Evolutionary conservation across 345 rosid genomes (phyloP).

Genomic region (Gossypium raimondii): DNA sequence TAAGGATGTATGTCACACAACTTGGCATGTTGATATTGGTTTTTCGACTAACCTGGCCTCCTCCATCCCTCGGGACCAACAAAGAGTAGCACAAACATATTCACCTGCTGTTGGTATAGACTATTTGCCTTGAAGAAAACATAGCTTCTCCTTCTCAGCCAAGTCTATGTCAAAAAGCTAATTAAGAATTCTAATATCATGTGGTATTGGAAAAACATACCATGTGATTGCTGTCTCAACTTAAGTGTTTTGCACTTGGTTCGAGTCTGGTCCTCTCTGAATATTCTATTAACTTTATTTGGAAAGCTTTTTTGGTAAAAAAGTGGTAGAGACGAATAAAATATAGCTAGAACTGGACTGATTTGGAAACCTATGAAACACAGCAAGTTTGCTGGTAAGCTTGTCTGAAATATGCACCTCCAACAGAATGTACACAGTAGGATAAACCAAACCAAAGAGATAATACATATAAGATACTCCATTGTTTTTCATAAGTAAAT

Average conservation of each 20-base stretch:
- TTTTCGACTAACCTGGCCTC: background rate
- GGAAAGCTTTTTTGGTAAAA: background rate
- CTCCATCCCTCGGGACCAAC: background rate
- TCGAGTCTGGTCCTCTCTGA: background rate
- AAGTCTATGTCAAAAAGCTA: background rate
- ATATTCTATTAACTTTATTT: background rate
- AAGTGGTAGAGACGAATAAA: background rate
- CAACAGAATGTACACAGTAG: background rate
- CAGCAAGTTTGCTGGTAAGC: background rate
- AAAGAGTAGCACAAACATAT: background rate
- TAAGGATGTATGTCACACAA: background rate
- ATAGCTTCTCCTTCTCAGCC: background rate
- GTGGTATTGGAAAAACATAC: background rate
- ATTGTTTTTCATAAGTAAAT: background rate
- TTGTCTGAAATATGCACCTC: background rate
- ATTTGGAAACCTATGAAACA: background rate
- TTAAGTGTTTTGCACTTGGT: background rate
- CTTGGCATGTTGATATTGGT: background rate
- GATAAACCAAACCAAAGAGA: background rate
- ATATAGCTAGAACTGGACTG: background rate
- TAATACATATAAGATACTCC: background rate
- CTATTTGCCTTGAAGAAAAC: background rate
- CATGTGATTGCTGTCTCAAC: conserved; percentile 5
- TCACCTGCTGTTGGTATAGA: background rate
- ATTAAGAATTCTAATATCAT: background rate